Evolutionary conservation across 345 rosid genomes (phyloP).

Genomic region (Acer campestre): DNA sequence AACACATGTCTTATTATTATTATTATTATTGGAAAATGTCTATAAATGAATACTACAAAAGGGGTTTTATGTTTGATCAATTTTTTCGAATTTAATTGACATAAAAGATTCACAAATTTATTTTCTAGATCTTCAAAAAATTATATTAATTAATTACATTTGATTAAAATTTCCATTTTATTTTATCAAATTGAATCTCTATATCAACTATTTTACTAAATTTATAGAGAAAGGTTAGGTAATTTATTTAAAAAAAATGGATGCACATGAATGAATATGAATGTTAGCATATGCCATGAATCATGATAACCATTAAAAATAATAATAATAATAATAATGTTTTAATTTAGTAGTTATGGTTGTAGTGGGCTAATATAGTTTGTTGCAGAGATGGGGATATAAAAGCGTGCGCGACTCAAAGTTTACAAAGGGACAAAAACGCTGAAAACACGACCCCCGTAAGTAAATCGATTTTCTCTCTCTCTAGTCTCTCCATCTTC

Average conservation of each 20-base stretch:
- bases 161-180: too few species aligned
- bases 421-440: slow-evolving; percentile 23
- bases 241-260: too few species aligned
- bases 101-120: too few species aligned
- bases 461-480: slow-evolving; percentile 12
- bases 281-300: not conserved
- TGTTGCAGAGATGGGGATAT: slow-evolving; percentile 21
- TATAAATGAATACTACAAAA: not conserved
- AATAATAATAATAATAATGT: not conserved
- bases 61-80: not conserved
- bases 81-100: too few species aligned
- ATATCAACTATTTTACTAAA: too few species aligned
- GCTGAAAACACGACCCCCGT: slow-evolving; percentile 23
- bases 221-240: too few species aligned
- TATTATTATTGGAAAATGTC: too few species aligned
- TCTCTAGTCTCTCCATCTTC: too few species aligned
- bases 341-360: not conserved
- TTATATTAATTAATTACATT: too few species aligned
- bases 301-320: not conserved
- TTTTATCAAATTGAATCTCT: too few species aligned
- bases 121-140: too few species aligned
- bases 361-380: slow-evolving; percentile 27
- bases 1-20: too few species aligned
- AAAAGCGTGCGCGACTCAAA: slow-evolving; percentile 38
- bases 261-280: not conserved